Percentiles rank a stretch among this genome's conserved stretches.
Evolutionary conservation across 2,329 filamentous ascomycete genomes (phyloP).

Genomic region (Diplodia mutila): DNA sequence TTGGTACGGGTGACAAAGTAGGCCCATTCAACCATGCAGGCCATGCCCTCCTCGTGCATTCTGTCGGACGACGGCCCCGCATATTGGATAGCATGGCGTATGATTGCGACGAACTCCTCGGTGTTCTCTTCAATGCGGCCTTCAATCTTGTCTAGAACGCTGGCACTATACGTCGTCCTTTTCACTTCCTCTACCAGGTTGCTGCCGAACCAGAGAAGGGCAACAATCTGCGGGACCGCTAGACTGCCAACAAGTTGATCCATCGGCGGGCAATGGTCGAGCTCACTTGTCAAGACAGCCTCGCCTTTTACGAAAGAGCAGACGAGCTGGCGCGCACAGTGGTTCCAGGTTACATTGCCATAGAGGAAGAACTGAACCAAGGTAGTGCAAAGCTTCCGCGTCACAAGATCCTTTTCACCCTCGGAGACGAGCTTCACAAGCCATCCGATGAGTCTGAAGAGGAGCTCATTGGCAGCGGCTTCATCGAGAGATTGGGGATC

Average conservation of each 20-base stretch:
- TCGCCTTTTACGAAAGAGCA: conserved; percentile 59
- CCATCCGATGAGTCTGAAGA: conserved; percentile 62
- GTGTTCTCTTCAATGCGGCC: conserved; percentile 15
- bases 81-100: conserved; percentile 5
- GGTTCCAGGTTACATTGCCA: conserved; percentile 69
- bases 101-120: conserved; percentile 16
- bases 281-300: conserved; percentile 52
- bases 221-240: conserved; percentile 56
- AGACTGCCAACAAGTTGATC: conserved; percentile 53
- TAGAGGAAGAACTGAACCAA: conserved; percentile 76
- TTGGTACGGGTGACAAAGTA: conserved; percentile 22
- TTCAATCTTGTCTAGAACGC: conserved; percentile 5
- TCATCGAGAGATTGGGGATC: conserved; percentile 32
- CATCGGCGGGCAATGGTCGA: conserved; percentile 51
- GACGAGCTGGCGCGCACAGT: conserved; percentile 66
- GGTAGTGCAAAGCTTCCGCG: conserved; percentile 76
- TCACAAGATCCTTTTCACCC: conserved; percentile 54
- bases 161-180: conserved; percentile 9
- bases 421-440: conserved; percentile 47
- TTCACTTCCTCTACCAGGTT: conserved; percentile 66
- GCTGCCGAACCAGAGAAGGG: conserved; percentile 67
- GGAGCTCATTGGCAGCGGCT: conserved; percentile 40
- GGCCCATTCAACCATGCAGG: conserved; percentile 24
- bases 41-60: conserved; percentile 21
- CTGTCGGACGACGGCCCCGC: not conserved